Percentiles rank a stretch among this genome's conserved stretches.
Evolutionary conservation across 495 filamentous ascomycete genomes (phyloP).

Genomic region (Penicillium lividum): DNA sequence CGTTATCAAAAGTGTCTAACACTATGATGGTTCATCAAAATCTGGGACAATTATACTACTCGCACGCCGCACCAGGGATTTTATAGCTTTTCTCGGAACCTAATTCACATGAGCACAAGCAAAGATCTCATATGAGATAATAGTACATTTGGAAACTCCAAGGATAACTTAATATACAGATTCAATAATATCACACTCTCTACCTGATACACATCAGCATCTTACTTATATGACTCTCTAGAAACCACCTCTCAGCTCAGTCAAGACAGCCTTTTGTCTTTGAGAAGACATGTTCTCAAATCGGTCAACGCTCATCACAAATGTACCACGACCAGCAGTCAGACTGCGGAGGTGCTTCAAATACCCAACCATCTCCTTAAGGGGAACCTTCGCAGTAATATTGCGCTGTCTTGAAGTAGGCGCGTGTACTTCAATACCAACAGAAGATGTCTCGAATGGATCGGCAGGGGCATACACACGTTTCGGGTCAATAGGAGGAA

Average conservation of each 20-base stretch:
- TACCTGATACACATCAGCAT: background rate
- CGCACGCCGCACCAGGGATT: too few species aligned
- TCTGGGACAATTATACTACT: too few species aligned
- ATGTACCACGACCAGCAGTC: conserved; percentile 85
- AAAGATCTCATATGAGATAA: background rate
- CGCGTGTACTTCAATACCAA: conserved; percentile 24
- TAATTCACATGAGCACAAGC: background rate
- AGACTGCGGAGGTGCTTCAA: conserved; percentile 83
- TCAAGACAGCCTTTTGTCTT: conserved; percentile 58
- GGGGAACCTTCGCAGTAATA: conserved; percentile 81
- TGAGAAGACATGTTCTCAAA: conserved; percentile 82
- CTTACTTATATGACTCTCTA: conserved; percentile 12
- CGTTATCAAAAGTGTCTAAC: too few species aligned
- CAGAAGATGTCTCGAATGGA: conserved; percentile 64
- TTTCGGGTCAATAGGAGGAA: conserved; percentile 58
- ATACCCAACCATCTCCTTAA: conserved; percentile 98
- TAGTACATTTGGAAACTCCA: background rate
- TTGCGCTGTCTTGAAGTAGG: conserved; percentile 50
- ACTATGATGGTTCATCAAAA: too few species aligned
- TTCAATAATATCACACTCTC: background rate
- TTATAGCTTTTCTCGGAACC: too few species aligned
- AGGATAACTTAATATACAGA: background rate
- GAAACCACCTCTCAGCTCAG: conserved; percentile 47
- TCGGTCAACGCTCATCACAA: conserved; percentile 87
- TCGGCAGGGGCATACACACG: conserved; percentile 84